These are phyloP conservation scores for Saccharomyces hybrid DNA, from an alignment of 1,139 yeast species.

Conservation along the genomic window DNA sequence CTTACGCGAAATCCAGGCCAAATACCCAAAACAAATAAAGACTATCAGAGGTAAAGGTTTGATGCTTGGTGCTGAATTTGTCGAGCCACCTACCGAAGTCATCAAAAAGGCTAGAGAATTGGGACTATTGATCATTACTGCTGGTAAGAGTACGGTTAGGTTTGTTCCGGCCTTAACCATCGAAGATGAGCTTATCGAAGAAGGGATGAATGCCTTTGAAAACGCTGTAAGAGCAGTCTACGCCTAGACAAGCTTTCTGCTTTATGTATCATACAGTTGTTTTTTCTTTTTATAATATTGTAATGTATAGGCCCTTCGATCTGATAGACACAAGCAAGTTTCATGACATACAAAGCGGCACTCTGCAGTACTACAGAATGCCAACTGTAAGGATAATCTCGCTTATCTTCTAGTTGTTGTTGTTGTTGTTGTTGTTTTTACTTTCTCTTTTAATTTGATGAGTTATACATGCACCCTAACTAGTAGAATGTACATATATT, in stretches of 20 bases:
- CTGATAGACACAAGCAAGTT: background rate
- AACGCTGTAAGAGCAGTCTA: conserved; percentile 39
- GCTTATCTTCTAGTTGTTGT: too few species aligned
- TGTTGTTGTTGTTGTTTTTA: too few species aligned
- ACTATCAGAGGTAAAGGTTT: conserved; percentile 85
- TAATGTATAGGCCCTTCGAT: background rate
- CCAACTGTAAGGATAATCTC: too few species aligned
- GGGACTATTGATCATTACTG: conserved; percentile 79
- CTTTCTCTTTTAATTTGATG: background rate
- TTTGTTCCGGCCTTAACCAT: conserved; percentile 90
- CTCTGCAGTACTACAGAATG: too few species aligned
- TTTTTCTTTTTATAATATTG: background rate
- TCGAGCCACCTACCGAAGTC: conserved; percentile 55
- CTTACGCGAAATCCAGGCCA: conserved; percentile 45
- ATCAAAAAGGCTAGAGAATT: conserved; percentile 63
- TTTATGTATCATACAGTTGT: background rate
- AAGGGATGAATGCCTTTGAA: conserved; percentile 65
- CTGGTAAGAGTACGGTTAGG: conserved; percentile 85
- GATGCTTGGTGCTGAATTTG: conserved; percentile 73
- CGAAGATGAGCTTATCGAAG: conserved; percentile 55
- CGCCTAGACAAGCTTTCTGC: conserved; percentile 4
- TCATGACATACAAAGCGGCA: too few species aligned
- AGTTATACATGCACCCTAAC: background rate
- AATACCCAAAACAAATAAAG: conserved; percentile 51
- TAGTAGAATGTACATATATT: background rate